Percentiles rank a stretch among this genome's conserved stretches.
phyloP scores from a whole-genome alignment of 78 protist genomes.

The Monosiga brevicollis region DNA sequence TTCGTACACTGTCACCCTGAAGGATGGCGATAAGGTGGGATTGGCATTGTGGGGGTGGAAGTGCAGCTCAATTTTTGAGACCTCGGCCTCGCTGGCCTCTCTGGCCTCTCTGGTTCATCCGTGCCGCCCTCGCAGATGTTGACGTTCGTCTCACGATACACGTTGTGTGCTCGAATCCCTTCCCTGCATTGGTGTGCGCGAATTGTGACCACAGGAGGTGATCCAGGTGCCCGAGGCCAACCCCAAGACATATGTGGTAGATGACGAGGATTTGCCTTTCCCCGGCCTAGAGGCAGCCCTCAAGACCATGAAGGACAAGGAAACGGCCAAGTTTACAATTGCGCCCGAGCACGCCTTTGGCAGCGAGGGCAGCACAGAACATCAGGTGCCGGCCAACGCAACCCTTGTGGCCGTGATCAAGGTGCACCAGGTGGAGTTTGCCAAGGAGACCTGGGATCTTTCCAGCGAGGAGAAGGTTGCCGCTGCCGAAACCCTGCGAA shows the following conservation, averaged over 20 bases:
- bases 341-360: conserved; percentile 74
- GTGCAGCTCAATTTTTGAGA: too few relatives aligned
- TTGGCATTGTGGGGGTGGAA: too few relatives aligned
- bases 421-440: not conserved
- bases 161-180: too few relatives aligned
- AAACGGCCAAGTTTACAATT: conserved; percentile 44
- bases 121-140: too few relatives aligned
- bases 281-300: not conserved
- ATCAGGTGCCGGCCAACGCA: not conserved
- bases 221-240: not conserved
- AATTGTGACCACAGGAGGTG: too few relatives aligned
- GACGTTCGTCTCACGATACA: too few relatives aligned
- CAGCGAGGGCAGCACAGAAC: not conserved
- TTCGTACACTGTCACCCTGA: too few relatives aligned
- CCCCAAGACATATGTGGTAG: not conserved
- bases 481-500: not conserved
- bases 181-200: too few relatives aligned
- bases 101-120: too few relatives aligned
- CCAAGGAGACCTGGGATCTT: not conserved
- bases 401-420: not conserved
- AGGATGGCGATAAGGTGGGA: too few relatives aligned
- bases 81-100: too few relatives aligned
- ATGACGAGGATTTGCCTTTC: not conserved
- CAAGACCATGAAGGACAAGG: conserved; percentile 61
- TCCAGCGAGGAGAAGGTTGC: not conserved